Evolutionary conservation across 805 yeast genomes (phyloP).

Genomic region (Gaillardinia entomophila): DNA sequence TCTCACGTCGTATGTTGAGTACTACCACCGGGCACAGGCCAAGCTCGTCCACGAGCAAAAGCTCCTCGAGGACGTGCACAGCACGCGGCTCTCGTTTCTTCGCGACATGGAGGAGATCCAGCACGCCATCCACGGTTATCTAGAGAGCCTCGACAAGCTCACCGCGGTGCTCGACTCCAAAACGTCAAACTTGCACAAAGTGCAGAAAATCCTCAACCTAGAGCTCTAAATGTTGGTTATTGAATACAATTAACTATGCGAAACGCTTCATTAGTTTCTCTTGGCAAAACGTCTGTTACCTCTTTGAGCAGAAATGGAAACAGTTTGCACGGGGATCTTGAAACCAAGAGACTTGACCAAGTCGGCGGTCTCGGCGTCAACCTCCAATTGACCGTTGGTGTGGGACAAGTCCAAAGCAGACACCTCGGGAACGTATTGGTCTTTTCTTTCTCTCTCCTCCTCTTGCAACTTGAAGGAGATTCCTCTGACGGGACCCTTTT

Average conservation of each 20-base stretch:
- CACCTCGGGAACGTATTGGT: constrained; percentile 99
- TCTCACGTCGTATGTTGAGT: too few relatives aligned
- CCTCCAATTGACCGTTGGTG: constrained; percentile 94
- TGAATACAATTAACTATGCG: neutral
- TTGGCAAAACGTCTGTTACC: constrained; percentile 86
- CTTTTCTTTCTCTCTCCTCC: constrained; percentile 99
- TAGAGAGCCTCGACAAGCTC: too few relatives aligned
- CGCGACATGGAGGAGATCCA: too few relatives aligned
- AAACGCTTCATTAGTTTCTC: constrained; percentile 53
- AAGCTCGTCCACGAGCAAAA: too few relatives aligned
- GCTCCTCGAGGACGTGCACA: too few relatives aligned
- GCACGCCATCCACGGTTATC: too few relatives aligned
- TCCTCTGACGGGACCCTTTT: constrained; percentile 99
- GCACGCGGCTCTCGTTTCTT: too few relatives aligned
- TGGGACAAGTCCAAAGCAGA: constrained; percentile 98
- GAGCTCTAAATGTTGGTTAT: too few relatives aligned
- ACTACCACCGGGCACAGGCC: too few relatives aligned
- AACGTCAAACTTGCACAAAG: too few relatives aligned
- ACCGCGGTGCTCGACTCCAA: too few relatives aligned
- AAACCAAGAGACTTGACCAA: constrained; percentile 92
- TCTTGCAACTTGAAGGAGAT: constrained; percentile 99
- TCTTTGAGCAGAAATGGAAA: constrained; percentile 85
- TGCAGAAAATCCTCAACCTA: too few relatives aligned
- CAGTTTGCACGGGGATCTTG: constrained; percentile 77
- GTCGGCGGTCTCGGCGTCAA: constrained; percentile 94